Evolutionary conservation across 208 protist species (phyloP), one percentile per base, ranked within the genome.

Genomic region (Angomonas deanei): DNA sequence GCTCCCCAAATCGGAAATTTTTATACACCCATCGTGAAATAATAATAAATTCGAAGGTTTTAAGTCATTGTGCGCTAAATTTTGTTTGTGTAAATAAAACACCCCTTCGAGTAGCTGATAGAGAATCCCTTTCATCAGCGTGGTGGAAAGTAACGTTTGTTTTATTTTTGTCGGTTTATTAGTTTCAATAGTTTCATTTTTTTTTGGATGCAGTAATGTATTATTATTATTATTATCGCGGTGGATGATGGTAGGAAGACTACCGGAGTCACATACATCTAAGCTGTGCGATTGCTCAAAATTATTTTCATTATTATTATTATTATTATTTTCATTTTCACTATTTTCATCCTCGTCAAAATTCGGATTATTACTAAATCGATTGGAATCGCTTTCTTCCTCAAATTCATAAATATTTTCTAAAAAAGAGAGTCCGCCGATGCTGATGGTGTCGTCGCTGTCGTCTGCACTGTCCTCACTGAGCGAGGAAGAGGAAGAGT

Each of bases 41-140:
- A 94, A 59, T 19, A 94, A 68, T 31, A 94, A 60, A 61, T 94
- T 94, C n/a, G 83, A 75, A 15, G 76, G 76, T 65, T 94, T 94
- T 42, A 94, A 68, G 66, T 94, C 88, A 69, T 92, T 91, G 70
- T 94, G 88, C 10, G 88, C 84, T 5, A 90, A 49, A n/a, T 66
- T 54, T 56, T 94, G 88, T 46, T 71, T 63, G 52, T 94, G 88
- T n/a, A 94, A 62, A 66, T 94, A 92, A 26, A 60, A 58, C 30
- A 94, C 74, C 6, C 84, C 88, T 15, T 70, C 50, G 27, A 92
- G 49, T 11, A 94, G 49, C 61, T 94, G 88, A 52, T 80, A 89
- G 48, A 94, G 66, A 48, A 91, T 79, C 24, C 80, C 79, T 47
- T 82, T 84, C 15, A 92, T 70, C 11, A 94, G 70, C 30, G 66